Base-by-base conservation (phyloP, 1,284 basidiomycete species). In the Malassezia equina region DNA sequence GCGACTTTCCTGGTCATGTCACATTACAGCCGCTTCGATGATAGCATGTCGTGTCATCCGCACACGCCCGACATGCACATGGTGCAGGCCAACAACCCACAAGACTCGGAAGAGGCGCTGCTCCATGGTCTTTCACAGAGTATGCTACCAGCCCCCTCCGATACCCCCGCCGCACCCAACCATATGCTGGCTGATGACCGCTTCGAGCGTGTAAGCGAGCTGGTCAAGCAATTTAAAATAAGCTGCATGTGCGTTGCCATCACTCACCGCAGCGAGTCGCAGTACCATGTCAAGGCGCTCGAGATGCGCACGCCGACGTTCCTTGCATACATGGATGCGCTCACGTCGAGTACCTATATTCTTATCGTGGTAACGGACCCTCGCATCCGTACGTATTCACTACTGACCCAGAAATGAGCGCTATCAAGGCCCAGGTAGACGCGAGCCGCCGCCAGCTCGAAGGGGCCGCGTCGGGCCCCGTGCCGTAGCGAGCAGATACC, bases 1-100 rank as follows among this genome's bases (percentile, higher is more conserved):
- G 91, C 90, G 3, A 98, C 94, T 15, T 98, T 98, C 78, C 84
- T 99, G 46, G 90, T 96, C 63, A 90, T 98, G 62, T 89, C 50
- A 0, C 43, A 42, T 44, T 49, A 45, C 36, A 45, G 31, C 6
- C 33, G 23, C 23, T 29, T 17, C 1, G 29, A 29, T 2, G 32
- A 42, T 9, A 11, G 23, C 4, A 31, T 25, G 31, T 7, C 34
- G 9, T 17, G 17, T 19, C 3, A 13, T 4, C 12, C 19, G 2
- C 36, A 55, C 40, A 17, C 24, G n/a, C 41, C 42, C 19, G 36
- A 43, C 11, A 27, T 58, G 12, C 43, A 40, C 31, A 27, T 33
- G 21, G 36, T 36, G n/a, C 42, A 11, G 21, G 28, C 27, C 11
- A 53, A 43, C 7, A 41, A 47, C n/a, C 17, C 28, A 3, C 19